These are phyloP conservation scores for Tulasnella sp. DNA, from an alignment of 768 basidiomycete genomes.

Conservation along the genomic window DNA sequence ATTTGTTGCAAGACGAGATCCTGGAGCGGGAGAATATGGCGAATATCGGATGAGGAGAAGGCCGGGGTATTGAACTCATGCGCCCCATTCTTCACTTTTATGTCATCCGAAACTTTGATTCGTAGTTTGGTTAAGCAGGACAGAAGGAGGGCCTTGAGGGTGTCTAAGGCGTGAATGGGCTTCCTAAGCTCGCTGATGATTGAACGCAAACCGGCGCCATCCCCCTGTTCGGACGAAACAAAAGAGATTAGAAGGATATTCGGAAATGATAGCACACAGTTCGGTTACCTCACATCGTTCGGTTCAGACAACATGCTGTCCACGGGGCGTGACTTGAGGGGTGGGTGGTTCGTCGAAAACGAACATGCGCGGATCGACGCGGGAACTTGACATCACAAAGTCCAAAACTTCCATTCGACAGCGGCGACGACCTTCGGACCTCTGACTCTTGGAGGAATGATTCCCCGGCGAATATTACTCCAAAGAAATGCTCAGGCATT, in stretches of 20 bases:
- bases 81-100: neutral
- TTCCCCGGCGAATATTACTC: neutral
- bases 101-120: no score
- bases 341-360: neutral
- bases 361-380: neutral
- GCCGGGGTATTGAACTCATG: neutral
- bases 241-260: neutral
- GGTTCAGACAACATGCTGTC: neutral
- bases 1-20: slow-evolving; percentile 57
- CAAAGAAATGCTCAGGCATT: neutral
- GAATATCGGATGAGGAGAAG: neutral
- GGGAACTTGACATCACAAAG: neutral
- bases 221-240: neutral
- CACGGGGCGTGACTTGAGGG: neutral
- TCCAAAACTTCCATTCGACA: slow-evolving; percentile 3
- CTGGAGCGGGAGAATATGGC: slow-evolving; percentile 56
- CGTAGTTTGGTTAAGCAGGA: neutral
- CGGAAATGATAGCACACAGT: neutral
- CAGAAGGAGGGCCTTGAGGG: neutral
- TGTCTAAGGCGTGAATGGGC: neutral
- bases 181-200: slow-evolving; percentile 4
- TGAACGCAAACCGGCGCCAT: neutral
- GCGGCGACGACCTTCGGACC: neutral
- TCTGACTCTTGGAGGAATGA: neutral
- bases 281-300: neutral